Base-by-base conservation (phyloP, 371 early-diverging fungal genomes). In the Enterospora canceri region DNA sequence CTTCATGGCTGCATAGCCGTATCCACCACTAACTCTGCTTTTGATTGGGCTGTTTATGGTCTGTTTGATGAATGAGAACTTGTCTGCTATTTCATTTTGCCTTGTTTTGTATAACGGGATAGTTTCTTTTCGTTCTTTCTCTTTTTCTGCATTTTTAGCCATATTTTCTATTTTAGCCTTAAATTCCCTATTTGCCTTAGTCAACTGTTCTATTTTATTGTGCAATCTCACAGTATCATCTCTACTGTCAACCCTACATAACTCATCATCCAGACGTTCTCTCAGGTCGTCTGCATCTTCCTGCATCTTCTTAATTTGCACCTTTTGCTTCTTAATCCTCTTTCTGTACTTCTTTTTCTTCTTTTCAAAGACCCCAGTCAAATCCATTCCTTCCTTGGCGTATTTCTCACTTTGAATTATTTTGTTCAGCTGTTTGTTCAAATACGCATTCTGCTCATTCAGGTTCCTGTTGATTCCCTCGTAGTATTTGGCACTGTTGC, bases 401-500 rank as follows among this genome's bases (percentile, higher is more conserved):
- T 68, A 47, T 67, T 57, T 15, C 29, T 65, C 62, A 16, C 5
- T 4, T 28, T 67, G 64, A 19, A 74, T 65, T 24, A 70, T 55
- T 58, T 57, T 61, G 16, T 66, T 51, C n/a, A 74, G 40, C 49
- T 74, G 74, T 18, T 31, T 24, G 55, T 74, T 74, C 34, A 74
- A 68, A 67, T 74, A 74, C 40, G 63, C 66, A 58, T 74, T 74
- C 47, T 74, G 74, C 28, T 53, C 54, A 55, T 68, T 74, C n/a
- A 65, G 40, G 12, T 60, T 56, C n/a, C 70, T 66, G 53, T 74
- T 68, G n/a, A 74, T 34, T 46, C 59, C 66, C 35, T 74, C 74
- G 60, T 74, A 74, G 60, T 74, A 74, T 1, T 49, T 35, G n/a
- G 61, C 28, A 19, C 58, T 74, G 16, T 58, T 62, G 46, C 60